Conservation (phyloP, 176 grass and related monocot species). For the Cenchrus fungigraminus region DNA sequence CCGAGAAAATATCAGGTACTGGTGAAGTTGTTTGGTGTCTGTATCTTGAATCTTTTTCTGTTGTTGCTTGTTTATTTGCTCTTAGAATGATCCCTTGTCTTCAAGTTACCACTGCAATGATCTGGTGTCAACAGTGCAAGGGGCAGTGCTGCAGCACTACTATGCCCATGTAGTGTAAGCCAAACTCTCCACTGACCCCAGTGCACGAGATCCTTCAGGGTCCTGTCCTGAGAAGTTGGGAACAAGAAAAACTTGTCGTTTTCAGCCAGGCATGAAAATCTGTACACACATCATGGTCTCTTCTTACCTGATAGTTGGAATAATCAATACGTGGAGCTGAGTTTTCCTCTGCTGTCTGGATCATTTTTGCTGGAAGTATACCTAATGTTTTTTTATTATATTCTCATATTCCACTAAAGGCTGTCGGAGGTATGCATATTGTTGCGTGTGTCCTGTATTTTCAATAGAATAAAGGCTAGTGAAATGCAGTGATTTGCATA, state of each 20-base stretch:
- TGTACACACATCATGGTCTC: background rate
- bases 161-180: background rate
- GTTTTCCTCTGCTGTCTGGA: background rate
- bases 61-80: background rate
- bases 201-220: background rate
- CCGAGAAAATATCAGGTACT: background rate
- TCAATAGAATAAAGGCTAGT: constrained; percentile 1
- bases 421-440: background rate
- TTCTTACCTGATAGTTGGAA: constrained; percentile 2
- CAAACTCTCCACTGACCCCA: background rate
- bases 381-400: background rate
- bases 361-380: constrained; percentile 2
- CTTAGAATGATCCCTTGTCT: background rate
- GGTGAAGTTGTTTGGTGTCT: constrained; percentile 6
- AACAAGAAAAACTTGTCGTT: background rate
- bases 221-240: background rate
- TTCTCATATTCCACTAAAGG: background rate
- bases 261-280: constrained; percentile 26
- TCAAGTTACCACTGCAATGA: background rate
- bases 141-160: background rate
- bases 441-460: background rate
- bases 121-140: background rate
- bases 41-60: background rate
- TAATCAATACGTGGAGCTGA: constrained; percentile 22
- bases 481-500: background rate